Conservation (phyloP, 2,329 filamentous ascomycete species). For the Talaromyces sp. region DNA sequence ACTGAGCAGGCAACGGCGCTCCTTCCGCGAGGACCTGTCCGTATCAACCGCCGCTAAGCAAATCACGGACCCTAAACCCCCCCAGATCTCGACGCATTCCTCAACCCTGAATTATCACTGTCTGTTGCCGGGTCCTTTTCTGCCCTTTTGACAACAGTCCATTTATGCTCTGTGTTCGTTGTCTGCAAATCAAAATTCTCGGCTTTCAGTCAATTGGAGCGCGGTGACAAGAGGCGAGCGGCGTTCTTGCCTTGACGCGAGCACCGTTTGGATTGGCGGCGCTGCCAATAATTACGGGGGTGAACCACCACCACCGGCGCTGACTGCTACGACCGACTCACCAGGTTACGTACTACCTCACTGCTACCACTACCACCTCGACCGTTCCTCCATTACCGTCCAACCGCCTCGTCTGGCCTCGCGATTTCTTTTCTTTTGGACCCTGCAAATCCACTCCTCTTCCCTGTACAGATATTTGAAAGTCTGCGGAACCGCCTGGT, state of each 20-base stretch:
- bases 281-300: constrained; percentile 12
- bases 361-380: constrained; percentile 7
- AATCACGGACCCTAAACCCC: neutral
- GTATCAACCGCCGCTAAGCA: neutral
- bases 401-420: neutral
- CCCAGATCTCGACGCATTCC: constrained; percentile 7
- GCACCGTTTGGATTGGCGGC: constrained; percentile 12
- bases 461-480: constrained; percentile 9
- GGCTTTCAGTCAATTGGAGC: neutral
- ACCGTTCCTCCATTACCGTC: constrained; percentile 6
- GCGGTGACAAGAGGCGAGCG: constrained; percentile 12
- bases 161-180: neutral
- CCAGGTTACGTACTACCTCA: neutral
- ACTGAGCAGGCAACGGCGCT: neutral
- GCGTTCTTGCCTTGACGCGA: constrained; percentile 13
- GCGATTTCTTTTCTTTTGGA: neutral
- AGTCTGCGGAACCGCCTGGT: constrained; percentile 15
- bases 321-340: neutral
- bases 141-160: neutral
- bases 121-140: neutral
- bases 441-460: neutral
- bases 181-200: neutral
- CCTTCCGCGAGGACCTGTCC: neutral
- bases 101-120: neutral
- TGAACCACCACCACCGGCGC: constrained; percentile 11